These are phyloP conservation scores for Magnusiomyces paraingens DNA, from an alignment of 1,139 yeast genomes.

Conservation along the genomic window DNA sequence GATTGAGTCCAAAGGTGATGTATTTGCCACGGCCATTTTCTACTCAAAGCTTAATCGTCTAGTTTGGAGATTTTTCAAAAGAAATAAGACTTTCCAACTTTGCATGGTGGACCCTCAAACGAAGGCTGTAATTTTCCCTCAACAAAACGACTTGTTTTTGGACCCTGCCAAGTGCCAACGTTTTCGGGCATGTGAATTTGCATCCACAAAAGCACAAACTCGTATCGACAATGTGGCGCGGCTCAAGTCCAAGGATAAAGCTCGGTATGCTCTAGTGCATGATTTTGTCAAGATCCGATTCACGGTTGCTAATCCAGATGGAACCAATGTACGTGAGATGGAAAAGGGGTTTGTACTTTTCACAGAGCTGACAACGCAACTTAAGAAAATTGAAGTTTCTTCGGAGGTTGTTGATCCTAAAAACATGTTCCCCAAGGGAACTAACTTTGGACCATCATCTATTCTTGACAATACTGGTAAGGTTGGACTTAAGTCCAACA, in stretches of 20 bases:
- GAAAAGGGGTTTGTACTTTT: neutral
- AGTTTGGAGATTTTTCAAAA: constrained; percentile 5
- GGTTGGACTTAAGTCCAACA: neutral
- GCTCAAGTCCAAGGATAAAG: constrained; percentile 3
- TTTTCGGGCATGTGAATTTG: neutral
- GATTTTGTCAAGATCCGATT: constrained; percentile 2
- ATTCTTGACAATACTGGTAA: too few relatives aligned
- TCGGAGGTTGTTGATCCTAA: constrained; percentile 1
- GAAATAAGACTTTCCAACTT: constrained; percentile 2
- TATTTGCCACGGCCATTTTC: neutral
- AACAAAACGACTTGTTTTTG: constrained; percentile 1
- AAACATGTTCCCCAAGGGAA: neutral
- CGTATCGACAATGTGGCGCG: constrained; percentile 1
- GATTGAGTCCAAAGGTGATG: neutral
- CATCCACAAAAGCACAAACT: neutral
- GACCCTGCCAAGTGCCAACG: constrained; percentile 1
- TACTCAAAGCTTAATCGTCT: constrained; percentile 1
- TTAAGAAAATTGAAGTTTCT: neutral
- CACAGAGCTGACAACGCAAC: constrained; percentile 3
- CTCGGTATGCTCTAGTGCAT: constrained; percentile 1
- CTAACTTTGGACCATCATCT: neutral
- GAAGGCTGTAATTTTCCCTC: neutral
- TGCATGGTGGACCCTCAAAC: neutral
- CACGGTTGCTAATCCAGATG: constrained; percentile 3
- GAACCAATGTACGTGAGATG: neutral